Percentiles rank a stretch among this genome's conserved stretches.
Evolutionary conservation across 352 stramenopile species (phyloP).

Genomic region (Phytophthora cryptogea): DNA sequence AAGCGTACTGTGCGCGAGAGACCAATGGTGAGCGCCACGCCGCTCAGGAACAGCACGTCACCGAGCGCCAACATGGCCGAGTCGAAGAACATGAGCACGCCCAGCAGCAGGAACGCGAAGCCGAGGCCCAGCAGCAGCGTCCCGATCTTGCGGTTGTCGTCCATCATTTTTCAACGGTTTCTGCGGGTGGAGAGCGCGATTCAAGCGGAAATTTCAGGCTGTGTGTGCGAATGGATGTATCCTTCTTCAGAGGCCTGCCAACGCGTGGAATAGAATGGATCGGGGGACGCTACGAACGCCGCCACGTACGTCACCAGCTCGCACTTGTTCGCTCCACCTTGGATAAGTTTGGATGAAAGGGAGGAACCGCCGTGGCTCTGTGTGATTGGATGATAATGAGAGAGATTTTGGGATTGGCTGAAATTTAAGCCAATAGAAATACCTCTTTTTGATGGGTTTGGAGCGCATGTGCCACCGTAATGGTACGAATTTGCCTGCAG

Average conservation of each 20-base stretch:
- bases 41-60: conserved; percentile 94
- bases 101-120: conserved; percentile 93
- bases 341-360: conserved; percentile 18
- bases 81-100: conserved; percentile 95
- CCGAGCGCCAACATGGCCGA: conserved; percentile 92
- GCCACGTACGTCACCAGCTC: conserved; percentile 14
- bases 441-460: not conserved
- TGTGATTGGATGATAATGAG: conserved; percentile 36
- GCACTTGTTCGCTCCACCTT: not conserved
- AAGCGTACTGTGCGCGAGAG: conserved; percentile 93
- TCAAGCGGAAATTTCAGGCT: not conserved
- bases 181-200: conserved; percentile 1
- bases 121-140: conserved; percentile 92
- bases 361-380: conserved; percentile 25
- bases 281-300: conserved; percentile 1
- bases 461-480: no score
- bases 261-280: not conserved
- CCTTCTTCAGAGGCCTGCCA: not conserved
- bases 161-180: conserved; percentile 51
- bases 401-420: conserved; percentile 10
- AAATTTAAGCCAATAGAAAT: conserved; percentile 5
- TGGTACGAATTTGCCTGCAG: no score
- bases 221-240: not conserved
- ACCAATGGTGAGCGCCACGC: conserved; percentile 94
- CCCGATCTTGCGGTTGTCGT: conserved; percentile 97